Percentiles rank a stretch among this genome's conserved stretches.
Conservation (phyloP, 1,284 basidiomycete genomes). For the Ustilago xerochloae region DNA sequence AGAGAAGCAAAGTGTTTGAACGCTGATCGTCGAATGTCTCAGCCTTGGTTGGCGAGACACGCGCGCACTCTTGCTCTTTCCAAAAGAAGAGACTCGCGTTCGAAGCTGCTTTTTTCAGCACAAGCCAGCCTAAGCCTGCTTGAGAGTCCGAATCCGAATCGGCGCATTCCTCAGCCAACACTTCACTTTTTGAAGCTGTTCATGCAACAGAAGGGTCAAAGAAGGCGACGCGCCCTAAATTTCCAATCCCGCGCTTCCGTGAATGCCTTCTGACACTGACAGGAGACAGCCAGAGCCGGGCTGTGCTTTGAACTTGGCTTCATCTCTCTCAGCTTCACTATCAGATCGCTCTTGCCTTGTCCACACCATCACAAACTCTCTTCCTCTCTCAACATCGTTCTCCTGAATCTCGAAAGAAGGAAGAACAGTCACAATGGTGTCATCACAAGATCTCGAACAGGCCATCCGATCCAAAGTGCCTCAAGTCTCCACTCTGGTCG, state of each 20-base stretch:
- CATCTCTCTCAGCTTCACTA: neutral
- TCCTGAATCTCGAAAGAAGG: too few species aligned
- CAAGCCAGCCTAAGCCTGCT: too few species aligned
- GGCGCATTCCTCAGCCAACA: constrained; percentile 14
- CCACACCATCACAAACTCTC: too few species aligned
- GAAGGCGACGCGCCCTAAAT: neutral
- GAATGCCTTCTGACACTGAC: neutral
- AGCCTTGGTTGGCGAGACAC: neutral
- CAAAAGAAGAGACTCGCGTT: neutral
- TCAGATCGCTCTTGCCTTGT: neutral
- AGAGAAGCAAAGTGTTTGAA: too few species aligned
- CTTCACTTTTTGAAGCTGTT: too few species aligned
- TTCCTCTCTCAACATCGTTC: too few species aligned
- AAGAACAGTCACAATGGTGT: too few species aligned
- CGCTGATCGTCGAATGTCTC: neutral
- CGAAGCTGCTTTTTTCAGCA: neutral
- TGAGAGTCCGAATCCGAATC: neutral
- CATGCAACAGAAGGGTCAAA: neutral
- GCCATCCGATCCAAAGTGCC: constrained; percentile 64
- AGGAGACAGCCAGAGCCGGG: too few species aligned
- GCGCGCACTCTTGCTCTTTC: neutral
- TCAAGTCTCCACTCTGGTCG: constrained; percentile 59
- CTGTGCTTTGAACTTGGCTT: neutral
- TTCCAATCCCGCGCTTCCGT: neutral
- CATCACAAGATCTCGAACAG: constrained; percentile 62